These are phyloP conservation scores for Haplographium delicatum DNA, from an alignment of 495 filamentous ascomycete species.

Conservation along the genomic window DNA sequence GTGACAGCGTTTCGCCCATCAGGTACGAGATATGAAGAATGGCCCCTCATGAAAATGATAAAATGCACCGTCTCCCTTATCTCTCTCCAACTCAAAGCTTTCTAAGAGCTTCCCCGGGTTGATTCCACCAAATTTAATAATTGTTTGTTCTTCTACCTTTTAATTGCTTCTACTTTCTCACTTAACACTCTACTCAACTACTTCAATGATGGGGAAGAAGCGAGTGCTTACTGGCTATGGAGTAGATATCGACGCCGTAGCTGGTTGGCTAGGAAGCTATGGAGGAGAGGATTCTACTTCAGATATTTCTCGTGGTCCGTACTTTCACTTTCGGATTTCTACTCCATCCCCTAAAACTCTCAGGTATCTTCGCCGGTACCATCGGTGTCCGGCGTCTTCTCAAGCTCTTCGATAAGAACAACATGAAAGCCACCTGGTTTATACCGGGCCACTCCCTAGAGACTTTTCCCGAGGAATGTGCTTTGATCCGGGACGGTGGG, in stretches of 20 bases:
- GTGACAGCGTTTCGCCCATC: not conserved
- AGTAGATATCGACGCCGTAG: constrained; percentile 65
- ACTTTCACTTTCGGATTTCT: not conserved
- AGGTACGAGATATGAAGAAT: constrained; percentile 5
- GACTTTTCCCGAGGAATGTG: constrained; percentile 70
- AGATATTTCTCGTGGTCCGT: constrained; percentile 58
- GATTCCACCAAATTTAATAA: too few species aligned
- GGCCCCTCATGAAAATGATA: too few species aligned
- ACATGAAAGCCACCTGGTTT: constrained; percentile 81
- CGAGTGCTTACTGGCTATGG: constrained; percentile 50
- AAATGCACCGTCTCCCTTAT: constrained; percentile 10
- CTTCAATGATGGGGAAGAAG: constrained; percentile 51
- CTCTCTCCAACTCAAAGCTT: constrained; percentile 1
- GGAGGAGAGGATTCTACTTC: constrained; percentile 65
- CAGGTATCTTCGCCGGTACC: constrained; percentile 68
- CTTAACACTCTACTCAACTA: not conserved
- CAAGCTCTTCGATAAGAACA: constrained; percentile 71
- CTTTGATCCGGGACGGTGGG: constrained; percentile 65
- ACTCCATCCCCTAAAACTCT: not conserved
- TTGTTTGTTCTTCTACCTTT: too few species aligned
- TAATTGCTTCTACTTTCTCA: not conserved
- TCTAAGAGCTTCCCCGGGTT: too few species aligned
- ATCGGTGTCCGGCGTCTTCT: constrained; percentile 66
- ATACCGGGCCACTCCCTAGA: constrained; percentile 78
- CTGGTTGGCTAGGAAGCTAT: constrained; percentile 68